These are phyloP conservation scores for Acaromyces ingoldii DNA, from an alignment of 1,284 basidiomycete genomes.

Conservation along the genomic window DNA sequence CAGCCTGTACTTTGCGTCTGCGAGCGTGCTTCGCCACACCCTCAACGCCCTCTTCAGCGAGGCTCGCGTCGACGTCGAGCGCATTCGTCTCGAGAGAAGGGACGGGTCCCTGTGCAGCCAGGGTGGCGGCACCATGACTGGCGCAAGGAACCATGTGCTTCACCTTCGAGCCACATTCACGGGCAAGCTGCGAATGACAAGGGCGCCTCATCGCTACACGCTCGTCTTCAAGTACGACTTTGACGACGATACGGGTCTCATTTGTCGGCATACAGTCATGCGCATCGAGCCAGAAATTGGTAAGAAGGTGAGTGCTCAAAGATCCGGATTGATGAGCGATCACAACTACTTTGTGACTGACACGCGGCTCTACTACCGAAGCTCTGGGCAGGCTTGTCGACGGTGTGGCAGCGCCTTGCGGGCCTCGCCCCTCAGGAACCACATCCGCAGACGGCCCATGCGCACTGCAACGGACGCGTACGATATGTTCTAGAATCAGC, in stretches of 20 bases:
- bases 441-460: too few relatives aligned
- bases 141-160: neutral
- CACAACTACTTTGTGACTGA: neutral
- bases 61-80: constrained; percentile 24
- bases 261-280: constrained; percentile 40
- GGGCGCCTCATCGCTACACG: constrained; percentile 37
- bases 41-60: constrained; percentile 36
- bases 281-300: constrained; percentile 45
- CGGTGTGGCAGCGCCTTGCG: constrained; percentile 1
- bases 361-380: neutral
- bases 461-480: too few relatives aligned
- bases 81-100: constrained; percentile 7
- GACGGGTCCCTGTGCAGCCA: neutral
- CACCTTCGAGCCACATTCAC: constrained; percentile 30
- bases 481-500: too few relatives aligned
- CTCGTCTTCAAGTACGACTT: constrained; percentile 45
- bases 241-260: constrained; percentile 35
- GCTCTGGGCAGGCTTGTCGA: constrained; percentile 1
- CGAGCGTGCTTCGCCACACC: constrained; percentile 35
- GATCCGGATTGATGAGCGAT: neutral
- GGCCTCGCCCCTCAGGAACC: neutral
- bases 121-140: neutral
- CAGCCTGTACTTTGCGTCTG: constrained; percentile 35
- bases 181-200: constrained; percentile 32
- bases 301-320: constrained; percentile 18